phyloP scores from a whole-genome alignment of 1,284 basidiomycete species.

The Pyrrhoderma lamaoense region DNA sequence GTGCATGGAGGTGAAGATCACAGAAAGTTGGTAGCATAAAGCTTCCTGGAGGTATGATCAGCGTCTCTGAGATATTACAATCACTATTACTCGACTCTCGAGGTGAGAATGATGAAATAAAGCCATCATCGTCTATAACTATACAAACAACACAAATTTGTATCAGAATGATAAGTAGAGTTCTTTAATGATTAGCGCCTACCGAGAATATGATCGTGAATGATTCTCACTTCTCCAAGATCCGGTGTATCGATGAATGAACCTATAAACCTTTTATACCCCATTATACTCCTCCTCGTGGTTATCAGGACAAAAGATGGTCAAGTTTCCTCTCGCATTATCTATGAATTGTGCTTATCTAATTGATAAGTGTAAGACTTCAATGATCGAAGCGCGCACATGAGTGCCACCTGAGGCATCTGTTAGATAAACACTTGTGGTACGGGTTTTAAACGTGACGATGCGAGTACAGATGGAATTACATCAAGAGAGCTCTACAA shows the following conservation, averaged over 20 bases:
- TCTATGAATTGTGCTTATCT: too few species aligned
- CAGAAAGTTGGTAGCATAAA: conserved; percentile 74
- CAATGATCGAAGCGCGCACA: too few species aligned
- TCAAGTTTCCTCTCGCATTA: too few species aligned
- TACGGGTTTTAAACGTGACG: too few species aligned
- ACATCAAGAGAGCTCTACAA: too few species aligned
- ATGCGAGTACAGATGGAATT: too few species aligned
- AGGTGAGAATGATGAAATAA: conserved; percentile 14
- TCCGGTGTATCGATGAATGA: conserved; percentile 15
- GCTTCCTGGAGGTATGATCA: conserved; percentile 36
- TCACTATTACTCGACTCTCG: neutral
- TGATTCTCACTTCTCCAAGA: conserved; percentile 11
- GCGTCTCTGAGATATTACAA: conserved; percentile 3
- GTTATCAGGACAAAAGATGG: too few species aligned
- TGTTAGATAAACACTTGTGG: too few species aligned
- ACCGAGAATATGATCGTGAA: conserved; percentile 10
- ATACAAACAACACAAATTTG: neutral
- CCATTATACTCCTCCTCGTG: conserved; percentile 1
- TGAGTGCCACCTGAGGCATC: too few species aligned
- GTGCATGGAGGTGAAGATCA: conserved; percentile 79
- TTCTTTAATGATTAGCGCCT: neutral
- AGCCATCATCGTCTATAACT: conserved; percentile 16
- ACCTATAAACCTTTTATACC: conserved; percentile 5
- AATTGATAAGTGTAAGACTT: too few species aligned
- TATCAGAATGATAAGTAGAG: neutral